Evolutionary conservation across 2,329 filamentous ascomycete genomes (phyloP).

Genomic region (Colletotrichum sp.): DNA sequence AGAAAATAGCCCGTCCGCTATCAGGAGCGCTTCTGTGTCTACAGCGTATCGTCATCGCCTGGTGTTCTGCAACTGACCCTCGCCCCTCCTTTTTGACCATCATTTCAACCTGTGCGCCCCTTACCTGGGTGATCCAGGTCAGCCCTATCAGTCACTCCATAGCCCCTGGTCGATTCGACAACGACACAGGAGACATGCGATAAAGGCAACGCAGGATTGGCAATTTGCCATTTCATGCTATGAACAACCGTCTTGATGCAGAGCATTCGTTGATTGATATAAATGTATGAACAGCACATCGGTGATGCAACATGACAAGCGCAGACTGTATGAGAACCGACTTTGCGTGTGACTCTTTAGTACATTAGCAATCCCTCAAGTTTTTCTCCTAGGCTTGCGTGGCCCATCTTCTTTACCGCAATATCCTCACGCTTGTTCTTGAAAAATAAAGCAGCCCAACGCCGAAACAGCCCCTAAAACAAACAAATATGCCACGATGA

Average conservation of each 20-base stretch:
- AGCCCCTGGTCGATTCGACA: neutral
- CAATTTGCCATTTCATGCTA: neutral
- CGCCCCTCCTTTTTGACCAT: neutral
- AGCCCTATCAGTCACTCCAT: neutral
- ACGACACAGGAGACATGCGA: neutral
- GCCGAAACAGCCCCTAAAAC: neutral
- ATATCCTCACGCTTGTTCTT: neutral
- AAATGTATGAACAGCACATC: neutral
- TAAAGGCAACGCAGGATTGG: neutral
- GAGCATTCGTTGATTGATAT: neutral
- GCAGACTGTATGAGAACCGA: neutral
- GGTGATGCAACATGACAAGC: neutral
- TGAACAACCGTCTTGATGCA: neutral
- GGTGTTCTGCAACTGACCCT: neutral
- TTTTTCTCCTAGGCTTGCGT: neutral
- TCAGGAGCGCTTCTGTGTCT: neutral
- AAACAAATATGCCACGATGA: neutral
- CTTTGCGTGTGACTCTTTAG: neutral
- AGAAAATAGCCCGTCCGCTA: neutral
- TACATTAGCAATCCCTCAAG: neutral
- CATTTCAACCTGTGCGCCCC: constrained; percentile 5
- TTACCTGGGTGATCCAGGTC: constrained; percentile 11
- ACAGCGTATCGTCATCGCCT: neutral
- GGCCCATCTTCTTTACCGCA: neutral
- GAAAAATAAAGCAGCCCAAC: neutral